Evolutionary conservation across 768 basidiomycete genomes (phyloP), one percentile per base, ranked within the genome.

Genomic region (Tubosaeta sp.): DNA sequence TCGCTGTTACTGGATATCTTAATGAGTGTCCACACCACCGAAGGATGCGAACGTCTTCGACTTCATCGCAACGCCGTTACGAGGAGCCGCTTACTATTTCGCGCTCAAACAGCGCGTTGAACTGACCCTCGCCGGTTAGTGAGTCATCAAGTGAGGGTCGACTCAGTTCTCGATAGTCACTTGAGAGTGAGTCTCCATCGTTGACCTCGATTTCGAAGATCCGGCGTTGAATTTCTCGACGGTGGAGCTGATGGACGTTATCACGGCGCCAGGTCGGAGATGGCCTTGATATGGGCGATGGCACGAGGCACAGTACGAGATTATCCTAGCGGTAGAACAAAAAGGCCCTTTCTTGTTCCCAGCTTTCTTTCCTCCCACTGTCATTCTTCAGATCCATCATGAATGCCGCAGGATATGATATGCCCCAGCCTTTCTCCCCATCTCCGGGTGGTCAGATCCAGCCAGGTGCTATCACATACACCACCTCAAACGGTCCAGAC

Each of bases 391-490:
- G 39, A 31, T 38, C 11, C 59, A 59, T 45, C 58, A 64, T 63
- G 68, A 59, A 35, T 45, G 27, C 47, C 50, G 11, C 50, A 54
- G 57, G 60, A 6, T 53, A 70, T 61, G 54, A 64, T 54, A 54
- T 58, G 54, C 66, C 59, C 46, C 70, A 56, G 58, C 68, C 55
- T 62, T 71, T 46, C 38, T 61, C 71, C 16, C 60, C 70, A 1
- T 45, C 66, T 14, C 16, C 63, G 8, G 68, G 69, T 33, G 66
- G 67, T 39, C 76, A 80, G 65, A 82, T 88, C 50, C 71, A 74
- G 33, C 77, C 86, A 32, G 87, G 86, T n/a, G 71, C 85, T 34
- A 75, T 85, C 60, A 88, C 85, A 19, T 90, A 88, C 57, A 86
- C 86, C 1, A 87, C 86, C 11, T 76, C 82, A 1, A 77, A 73